Evolutionary conservation across 1,284 basidiomycete species (phyloP).

Genomic region (Phylloboletellus chloephorus): DNA sequence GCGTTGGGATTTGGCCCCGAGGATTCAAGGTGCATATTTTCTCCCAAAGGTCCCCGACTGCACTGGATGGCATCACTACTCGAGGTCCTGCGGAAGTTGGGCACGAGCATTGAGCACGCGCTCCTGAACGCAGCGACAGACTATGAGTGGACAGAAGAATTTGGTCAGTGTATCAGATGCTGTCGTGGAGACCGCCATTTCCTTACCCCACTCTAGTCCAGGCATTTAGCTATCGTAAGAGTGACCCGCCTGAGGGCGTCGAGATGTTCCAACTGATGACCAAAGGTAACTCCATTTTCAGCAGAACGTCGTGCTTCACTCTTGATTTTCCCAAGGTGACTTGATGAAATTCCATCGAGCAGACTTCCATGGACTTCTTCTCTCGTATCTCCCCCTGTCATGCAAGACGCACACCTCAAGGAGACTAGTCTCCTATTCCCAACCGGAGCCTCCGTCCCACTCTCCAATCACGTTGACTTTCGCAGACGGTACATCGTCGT

Average conservation of each 20-base stretch:
- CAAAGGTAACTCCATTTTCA: constrained; percentile 34
- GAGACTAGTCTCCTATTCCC: constrained; percentile 36
- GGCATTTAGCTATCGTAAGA: constrained; percentile 45
- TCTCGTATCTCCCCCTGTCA: constrained; percentile 31
- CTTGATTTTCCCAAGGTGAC: constrained; percentile 30
- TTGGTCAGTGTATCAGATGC: constrained; percentile 13
- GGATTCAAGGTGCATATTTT: constrained; percentile 21
- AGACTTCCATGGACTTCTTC: constrained; percentile 39
- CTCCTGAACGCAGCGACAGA: constrained; percentile 38
- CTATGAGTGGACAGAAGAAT: constrained; percentile 38
- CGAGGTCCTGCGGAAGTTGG: constrained; percentile 46
- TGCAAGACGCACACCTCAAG: constrained; percentile 35
- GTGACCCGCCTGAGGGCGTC: constrained; percentile 44
- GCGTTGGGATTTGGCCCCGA: constrained; percentile 50
- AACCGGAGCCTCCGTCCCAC: constrained; percentile 19
- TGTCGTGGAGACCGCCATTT: not conserved
- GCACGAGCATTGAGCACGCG: constrained; percentile 40
- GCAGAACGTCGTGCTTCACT: constrained; percentile 1
- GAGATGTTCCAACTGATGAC: constrained; percentile 44
- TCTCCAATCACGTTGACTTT: constrained; percentile 38
- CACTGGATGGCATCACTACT: constrained; percentile 12
- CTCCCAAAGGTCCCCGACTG: not conserved
- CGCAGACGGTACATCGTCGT: constrained; percentile 38
- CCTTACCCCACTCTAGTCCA: constrained; percentile 31
- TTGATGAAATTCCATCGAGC: constrained; percentile 40